These are phyloP conservation scores for Globisporangium emineosum DNA, from an alignment of 352 stramenopile genomes.

Conservation along the genomic window DNA sequence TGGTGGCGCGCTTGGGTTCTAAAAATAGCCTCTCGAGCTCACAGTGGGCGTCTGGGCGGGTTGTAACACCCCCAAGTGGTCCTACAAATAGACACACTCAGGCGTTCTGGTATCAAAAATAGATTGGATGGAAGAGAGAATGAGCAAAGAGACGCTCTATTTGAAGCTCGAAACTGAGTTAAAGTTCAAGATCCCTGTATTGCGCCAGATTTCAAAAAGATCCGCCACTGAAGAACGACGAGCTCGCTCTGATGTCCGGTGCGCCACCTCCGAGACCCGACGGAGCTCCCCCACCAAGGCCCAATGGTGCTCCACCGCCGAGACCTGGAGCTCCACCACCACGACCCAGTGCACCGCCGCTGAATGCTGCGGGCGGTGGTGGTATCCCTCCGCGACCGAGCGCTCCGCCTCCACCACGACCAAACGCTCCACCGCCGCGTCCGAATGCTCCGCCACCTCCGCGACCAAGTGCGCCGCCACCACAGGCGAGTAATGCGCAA, in stretches of 20 bases:
- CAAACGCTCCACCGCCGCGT: conserved; percentile 14
- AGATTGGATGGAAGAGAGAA: not conserved
- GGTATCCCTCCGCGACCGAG: conserved; percentile 10
- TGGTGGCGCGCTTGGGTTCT: not conserved
- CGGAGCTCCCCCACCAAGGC: conserved; percentile 11
- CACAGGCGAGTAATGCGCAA: not conserved
- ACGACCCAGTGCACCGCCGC: conserved; percentile 19
- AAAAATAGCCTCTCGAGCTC: not conserved
- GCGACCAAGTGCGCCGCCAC: conserved; percentile 26
- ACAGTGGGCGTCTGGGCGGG: not conserved
- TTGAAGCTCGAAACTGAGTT: not conserved
- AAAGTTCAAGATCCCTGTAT: not conserved
- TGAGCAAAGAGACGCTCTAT: not conserved
- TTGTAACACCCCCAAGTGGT: not conserved
- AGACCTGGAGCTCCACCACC: not conserved
- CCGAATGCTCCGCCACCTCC: conserved; percentile 18
- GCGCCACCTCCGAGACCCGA: not conserved
- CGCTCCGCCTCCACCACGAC: conserved; percentile 2
- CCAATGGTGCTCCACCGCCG: conserved; percentile 8
- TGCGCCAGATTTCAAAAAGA: not conserved
- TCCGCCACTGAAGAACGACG: not conserved
- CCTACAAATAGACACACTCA: not conserved
- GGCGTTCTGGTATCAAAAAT: not conserved
- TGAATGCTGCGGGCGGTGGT: not conserved
- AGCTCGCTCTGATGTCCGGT: conserved; percentile 9